Conservation (phyloP, 768 basidiomycete species). For the Ramaria sp. region DNA sequence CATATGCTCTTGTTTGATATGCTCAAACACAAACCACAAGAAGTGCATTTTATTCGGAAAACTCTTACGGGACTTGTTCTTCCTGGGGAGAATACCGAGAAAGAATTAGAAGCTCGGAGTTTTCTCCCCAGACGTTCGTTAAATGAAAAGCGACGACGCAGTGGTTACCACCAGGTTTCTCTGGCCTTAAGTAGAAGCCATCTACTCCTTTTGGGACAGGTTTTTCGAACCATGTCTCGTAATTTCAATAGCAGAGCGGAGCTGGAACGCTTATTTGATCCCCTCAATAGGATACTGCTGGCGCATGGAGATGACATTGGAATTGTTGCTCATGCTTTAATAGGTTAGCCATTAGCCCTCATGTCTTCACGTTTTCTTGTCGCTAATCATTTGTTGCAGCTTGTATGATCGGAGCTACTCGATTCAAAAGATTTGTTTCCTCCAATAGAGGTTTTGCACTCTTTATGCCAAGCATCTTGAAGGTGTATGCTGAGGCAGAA, state of each 20-base stretch:
- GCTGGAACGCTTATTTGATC: constrained; percentile 54
- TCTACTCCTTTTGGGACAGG: constrained; percentile 53
- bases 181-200: constrained; percentile 57
- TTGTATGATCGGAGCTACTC: constrained; percentile 63
- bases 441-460: constrained; percentile 62
- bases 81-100: constrained; percentile 27
- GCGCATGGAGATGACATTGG: constrained; percentile 63
- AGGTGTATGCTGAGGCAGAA: constrained; percentile 56
- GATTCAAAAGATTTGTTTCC: constrained; percentile 66
- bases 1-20: constrained; percentile 55
- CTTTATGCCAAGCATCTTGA: constrained; percentile 64
- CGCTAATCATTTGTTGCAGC: constrained; percentile 25
- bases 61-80: constrained; percentile 49
- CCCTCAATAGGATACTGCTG: constrained; percentile 57
- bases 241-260: constrained; percentile 63
- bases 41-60: constrained; percentile 57
- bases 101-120: constrained; percentile 31
- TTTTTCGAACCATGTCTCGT: constrained; percentile 61
- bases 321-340: constrained; percentile 64
- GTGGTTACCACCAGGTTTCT: constrained; percentile 23
- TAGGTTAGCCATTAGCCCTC: constrained; percentile 36
- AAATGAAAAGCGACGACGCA: not conserved
- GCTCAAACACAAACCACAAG: constrained; percentile 55
- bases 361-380: not conserved
- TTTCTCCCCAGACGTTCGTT: constrained; percentile 31